Percentiles rank a stretch among this genome's conserved stretches.
Conservation (phyloP, 108 stramenopile genomes). For the Aurantiochytrium sp. region DNA sequence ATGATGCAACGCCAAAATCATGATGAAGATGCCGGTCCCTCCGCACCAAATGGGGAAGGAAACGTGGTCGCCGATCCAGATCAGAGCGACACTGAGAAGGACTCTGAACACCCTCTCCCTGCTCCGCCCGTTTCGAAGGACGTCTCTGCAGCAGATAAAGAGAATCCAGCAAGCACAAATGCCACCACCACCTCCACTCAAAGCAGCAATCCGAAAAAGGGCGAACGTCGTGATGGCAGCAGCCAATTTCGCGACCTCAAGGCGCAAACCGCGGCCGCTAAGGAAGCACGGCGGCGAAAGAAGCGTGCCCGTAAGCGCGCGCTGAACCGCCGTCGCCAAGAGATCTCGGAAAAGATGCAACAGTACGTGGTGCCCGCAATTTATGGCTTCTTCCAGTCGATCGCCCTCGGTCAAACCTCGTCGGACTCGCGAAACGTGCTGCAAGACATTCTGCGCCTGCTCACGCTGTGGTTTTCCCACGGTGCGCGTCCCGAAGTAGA, state of each 20-base stretch:
- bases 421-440: constrained; percentile 77
- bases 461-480: constrained; percentile 87
- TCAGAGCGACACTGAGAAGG: too few relatives aligned
- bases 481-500: constrained; percentile 73
- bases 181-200: too few relatives aligned
- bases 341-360: background rate
- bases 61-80: too few relatives aligned
- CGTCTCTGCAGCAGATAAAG: too few relatives aligned
- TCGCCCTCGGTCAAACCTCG: constrained; percentile 73
- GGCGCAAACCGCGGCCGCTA: background rate
- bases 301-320: background rate
- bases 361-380: constrained; percentile 59
- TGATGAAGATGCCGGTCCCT: too few relatives aligned
- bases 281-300: background rate
- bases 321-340: background rate
- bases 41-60: too few relatives aligned
- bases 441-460: constrained; percentile 90
- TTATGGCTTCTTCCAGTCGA: constrained; percentile 78
- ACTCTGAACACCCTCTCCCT: too few relatives aligned
- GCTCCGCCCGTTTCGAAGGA: too few relatives aligned
- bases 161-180: too few relatives aligned
- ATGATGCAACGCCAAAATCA: too few relatives aligned
- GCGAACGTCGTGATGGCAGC: background rate
- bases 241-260: background rate
- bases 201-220: too few relatives aligned